Evolutionary conservation across 345 rosid species (phyloP).

Genomic region (Excoecaria agallocha): DNA sequence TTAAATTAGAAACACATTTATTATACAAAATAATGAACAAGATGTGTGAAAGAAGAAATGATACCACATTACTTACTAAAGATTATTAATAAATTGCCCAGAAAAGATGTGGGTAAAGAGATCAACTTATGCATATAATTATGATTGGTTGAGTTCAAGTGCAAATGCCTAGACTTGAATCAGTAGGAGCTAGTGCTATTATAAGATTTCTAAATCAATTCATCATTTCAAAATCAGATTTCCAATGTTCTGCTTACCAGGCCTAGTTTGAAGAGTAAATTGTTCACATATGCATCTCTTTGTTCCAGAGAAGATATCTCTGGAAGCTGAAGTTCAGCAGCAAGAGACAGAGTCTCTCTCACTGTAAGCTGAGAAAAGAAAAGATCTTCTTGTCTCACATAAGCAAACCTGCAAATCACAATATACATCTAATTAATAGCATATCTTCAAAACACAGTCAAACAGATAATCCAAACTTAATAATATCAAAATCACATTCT

Average conservation of each 20-base stretch:
- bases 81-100: background rate
- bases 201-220: background rate
- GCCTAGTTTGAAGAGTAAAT: constrained; percentile 73
- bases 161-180: background rate
- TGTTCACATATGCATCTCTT: constrained; percentile 77
- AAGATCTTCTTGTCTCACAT: constrained; percentile 91
- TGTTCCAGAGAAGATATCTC: constrained; percentile 62
- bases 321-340: constrained; percentile 90
- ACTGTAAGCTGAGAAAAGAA: constrained; percentile 96
- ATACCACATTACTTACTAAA: background rate
- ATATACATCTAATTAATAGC: background rate
- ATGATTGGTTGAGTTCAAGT: background rate
- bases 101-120: background rate
- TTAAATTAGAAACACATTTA: constrained; percentile 9
- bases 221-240: background rate
- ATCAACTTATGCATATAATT: background rate
- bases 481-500: constrained; percentile 7
- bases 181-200: background rate
- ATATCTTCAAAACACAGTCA: background rate
- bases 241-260: constrained; percentile 49
- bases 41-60: background rate
- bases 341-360: constrained; percentile 85
- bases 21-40: background rate
- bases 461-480: background rate
- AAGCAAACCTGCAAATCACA: constrained; percentile 66